Base-by-base conservation (phyloP, 78 protist species). In the Isochrysis galbana region DNA sequence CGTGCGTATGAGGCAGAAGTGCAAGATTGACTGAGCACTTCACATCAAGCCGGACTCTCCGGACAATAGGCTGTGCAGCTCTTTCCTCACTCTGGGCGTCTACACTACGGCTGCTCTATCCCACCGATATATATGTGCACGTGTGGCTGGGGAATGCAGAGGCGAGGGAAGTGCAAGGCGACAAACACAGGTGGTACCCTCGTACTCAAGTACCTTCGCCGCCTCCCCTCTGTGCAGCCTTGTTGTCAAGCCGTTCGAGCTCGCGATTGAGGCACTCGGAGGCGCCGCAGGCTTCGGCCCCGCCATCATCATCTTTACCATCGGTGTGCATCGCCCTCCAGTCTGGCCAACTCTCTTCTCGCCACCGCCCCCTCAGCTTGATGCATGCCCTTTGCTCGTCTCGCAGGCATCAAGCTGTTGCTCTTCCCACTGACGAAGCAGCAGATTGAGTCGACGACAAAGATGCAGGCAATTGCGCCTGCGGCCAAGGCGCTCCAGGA, bases 251-350 rank as follows among this genome's bases (percentile, higher is more conserved):
- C 84, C 84, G 14, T 39, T 77, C 17, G 84, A 77, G 84, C 2
- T 7, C 17, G 84, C n/a, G 34, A 77, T 77, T 39, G 44, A 34
- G 14, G 46, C 5, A 10, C 46, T 77, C 32, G 10, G 2, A 2
- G 47, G 84, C 0, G 47, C 22, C 44, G 84, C 34, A 41, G 26
- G 34, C 32, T 77, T 21, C n/a, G 84, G 84, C 34, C 84, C 84
- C 5, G 84, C 84, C n/a, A 77, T 77, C 84, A 77, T 77, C 46
- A 2, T 77, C 47, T 77, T 77, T 46, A 77, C 84, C 17, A 36
- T 77, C 84, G 82, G 82, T 77, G 46, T 39, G 84, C 23, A 11
- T 32, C 26, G 7, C 23, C n/a, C 10, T 23, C 10, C 36, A n/a
- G n/a, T n/a, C n/a, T n/a, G n/a, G n/a, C n/a, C n/a, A 2, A 2